These are phyloP conservation scores for Backusella luteola DNA, from an alignment of 192 early-diverging fungal species.

Conservation along the genomic window DNA sequence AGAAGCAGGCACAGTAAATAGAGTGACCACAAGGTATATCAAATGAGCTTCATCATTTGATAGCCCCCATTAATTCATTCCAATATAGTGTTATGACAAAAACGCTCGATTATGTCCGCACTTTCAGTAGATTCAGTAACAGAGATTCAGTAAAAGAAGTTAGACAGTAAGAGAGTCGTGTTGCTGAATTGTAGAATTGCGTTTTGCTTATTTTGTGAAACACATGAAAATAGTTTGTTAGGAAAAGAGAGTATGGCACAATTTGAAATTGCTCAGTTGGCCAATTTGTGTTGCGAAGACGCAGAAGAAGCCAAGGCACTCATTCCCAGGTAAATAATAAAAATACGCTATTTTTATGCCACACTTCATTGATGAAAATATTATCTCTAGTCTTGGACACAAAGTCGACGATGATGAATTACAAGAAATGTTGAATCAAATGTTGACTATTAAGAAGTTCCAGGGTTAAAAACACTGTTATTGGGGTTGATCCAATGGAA, in stretches of 20 bases:
- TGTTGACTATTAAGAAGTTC: constrained; percentile 81
- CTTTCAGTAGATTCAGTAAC: constrained; percentile 85
- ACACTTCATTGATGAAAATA: not conserved
- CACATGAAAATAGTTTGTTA: constrained; percentile 5
- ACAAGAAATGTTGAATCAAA: constrained; percentile 79
- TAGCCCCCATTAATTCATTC: not conserved
- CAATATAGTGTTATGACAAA: constrained; percentile 69
- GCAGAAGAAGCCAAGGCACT: constrained; percentile 89
- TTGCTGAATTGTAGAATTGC: not conserved
- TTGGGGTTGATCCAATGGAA: not conserved
- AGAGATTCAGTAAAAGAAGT: constrained; percentile 85
- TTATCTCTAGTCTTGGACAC: constrained; percentile 54
- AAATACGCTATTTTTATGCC: not conserved
- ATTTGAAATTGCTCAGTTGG: constrained; percentile 90
- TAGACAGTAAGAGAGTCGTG: constrained; percentile 52
- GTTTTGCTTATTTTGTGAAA: not conserved
- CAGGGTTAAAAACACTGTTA: constrained; percentile 48
- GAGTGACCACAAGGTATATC: constrained; percentile 42
- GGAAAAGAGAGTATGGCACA: constrained; percentile 47
- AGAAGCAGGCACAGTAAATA: constrained; percentile 46
- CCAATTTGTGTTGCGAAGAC: constrained; percentile 88
- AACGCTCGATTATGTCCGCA: constrained; percentile 81
- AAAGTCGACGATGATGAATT: constrained; percentile 74
- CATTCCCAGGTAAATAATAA: constrained; percentile 74
- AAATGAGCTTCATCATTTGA: not conserved